A percentile compares a stretch with the other conserved stretches of the same genome.
phyloP scores from a whole-genome alignment of 1,284 basidiomycete genomes.

The Trametes sp. region DNA sequence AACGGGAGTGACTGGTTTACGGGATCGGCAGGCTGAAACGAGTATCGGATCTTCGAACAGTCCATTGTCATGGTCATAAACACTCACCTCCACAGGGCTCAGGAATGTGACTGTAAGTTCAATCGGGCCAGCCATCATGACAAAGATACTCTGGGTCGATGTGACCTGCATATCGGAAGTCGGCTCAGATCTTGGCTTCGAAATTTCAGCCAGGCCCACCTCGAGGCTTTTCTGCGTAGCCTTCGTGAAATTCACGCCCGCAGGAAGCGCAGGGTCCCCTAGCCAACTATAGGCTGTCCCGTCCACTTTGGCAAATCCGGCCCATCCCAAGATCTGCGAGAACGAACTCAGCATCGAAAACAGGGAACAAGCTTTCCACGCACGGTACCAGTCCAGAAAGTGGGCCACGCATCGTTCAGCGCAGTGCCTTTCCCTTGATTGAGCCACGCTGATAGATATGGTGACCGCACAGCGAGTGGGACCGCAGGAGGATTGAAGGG shows the following conservation, averaged over 20 bases:
- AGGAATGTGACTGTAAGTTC: slow-evolving; percentile 67
- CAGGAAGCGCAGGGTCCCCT: slow-evolving; percentile 57
- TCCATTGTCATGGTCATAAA: slow-evolving; percentile 41
- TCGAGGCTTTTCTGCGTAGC: slow-evolving; percentile 63
- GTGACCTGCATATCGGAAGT: slow-evolving; percentile 54
- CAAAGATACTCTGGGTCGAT: slow-evolving; percentile 66
- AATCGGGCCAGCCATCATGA: slow-evolving; percentile 64
- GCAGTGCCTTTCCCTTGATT: slow-evolving; percentile 58
- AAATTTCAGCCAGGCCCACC: slow-evolving; percentile 40
- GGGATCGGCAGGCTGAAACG: background rate
- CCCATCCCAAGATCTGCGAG: slow-evolving; percentile 68
- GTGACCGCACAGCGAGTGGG: slow-evolving; percentile 68
- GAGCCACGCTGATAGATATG: slow-evolving; percentile 73
- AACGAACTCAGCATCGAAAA: background rate
- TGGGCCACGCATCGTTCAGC: slow-evolving; percentile 67
- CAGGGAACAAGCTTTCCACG: slow-evolving; percentile 24
- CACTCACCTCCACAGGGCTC: slow-evolving; percentile 67
- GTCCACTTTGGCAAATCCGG: slow-evolving; percentile 69
- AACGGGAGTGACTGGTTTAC: slow-evolving; percentile 53
- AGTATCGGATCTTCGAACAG: background rate
- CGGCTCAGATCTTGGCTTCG: background rate
- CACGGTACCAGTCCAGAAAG: slow-evolving; percentile 72
- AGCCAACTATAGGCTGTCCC: slow-evolving; percentile 63
- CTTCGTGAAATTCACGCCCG: slow-evolving; percentile 46
- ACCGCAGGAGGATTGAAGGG: slow-evolving; percentile 66